Evolutionary conservation across 352 stramenopile genomes (phyloP), one percentile per base, ranked within the genome.

Genomic region (Globisporangium paroecandrum): DNA sequence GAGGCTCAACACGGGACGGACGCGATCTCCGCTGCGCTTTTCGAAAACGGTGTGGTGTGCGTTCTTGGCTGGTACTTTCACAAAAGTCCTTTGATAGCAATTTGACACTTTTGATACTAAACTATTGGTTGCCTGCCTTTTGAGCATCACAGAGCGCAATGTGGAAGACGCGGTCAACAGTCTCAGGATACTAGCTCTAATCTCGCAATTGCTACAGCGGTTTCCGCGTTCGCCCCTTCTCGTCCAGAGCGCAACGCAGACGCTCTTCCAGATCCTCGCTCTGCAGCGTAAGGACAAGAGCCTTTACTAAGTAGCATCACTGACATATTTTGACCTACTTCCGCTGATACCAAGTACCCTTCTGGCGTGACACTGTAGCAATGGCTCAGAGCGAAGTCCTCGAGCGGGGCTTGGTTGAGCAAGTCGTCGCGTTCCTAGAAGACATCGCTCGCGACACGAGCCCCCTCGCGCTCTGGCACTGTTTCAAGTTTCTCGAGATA

Each of bases 401-500:
- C 3, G 49, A 77, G 27, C n/a, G 64, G 49, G 71, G 71, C 2
- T 62, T 87, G 20, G 13, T 87, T 9, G 70, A 81, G 27, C 75
- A 74, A 51, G 49, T 71, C 3, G 61, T 87, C 12, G 71, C 75
- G 20, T 68, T 79, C 46, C 60, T 90, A 13, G 72, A 82, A 4
- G 7, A 9, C 22, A 20, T 9, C 10, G 70, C 36, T 63, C 70
- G 29, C 64, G 51, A 24, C 43, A 41, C 25, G 15, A 57, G 18
- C 49, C 12, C 24, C 22, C 68, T 82, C 62, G 38, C 74, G 36
- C 70, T 83, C n/a, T 90, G 82, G 79, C 76, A 90, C 46, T 69
- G 76, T 13, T 58, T 79, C 70, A 88, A 87, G 69, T 77, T 87
- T 24, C 32, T 88, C 13, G 82, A 90, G 65, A 54, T 87, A 5